phyloP scores from a whole-genome alignment of 169 alveolate genomes.

The Sarcocystis neurona region DNA sequence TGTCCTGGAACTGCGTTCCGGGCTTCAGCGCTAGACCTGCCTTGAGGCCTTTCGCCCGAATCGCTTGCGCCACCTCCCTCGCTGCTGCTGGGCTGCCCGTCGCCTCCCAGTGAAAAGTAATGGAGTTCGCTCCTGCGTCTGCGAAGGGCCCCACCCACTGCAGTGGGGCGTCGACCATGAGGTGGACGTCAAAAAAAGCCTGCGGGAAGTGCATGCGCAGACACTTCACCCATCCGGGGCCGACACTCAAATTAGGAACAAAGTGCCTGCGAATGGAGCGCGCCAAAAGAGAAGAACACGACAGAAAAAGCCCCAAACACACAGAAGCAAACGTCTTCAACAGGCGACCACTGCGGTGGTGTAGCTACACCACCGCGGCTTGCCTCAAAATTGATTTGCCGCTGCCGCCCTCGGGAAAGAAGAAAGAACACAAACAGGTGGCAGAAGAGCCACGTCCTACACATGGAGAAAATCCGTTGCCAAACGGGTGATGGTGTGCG shows the following conservation, averaged over 20 bases:
- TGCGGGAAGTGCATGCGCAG: slow-evolving; percentile 65
- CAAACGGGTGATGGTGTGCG: too few relatives aligned
- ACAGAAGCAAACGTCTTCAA: neutral
- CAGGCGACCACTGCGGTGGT: neutral
- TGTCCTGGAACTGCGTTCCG: slow-evolving; percentile 71
- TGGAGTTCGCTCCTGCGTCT: slow-evolving; percentile 79
- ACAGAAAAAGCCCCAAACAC: neutral
- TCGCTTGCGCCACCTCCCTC: slow-evolving; percentile 36
- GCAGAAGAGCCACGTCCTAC: too few relatives aligned
- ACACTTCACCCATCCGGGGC: slow-evolving; percentile 80
- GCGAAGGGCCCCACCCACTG: slow-evolving; percentile 80
- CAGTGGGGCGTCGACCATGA: slow-evolving; percentile 83
- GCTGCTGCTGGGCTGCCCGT: slow-evolving; percentile 63
- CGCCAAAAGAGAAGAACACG: neutral
- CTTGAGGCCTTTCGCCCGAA: slow-evolving; percentile 70
- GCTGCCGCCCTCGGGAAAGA: too few relatives aligned
- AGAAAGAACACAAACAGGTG: too few relatives aligned
- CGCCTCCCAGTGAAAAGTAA: slow-evolving; percentile 86
- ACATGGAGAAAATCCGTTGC: too few relatives aligned
- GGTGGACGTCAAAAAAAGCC: slow-evolving; percentile 82
- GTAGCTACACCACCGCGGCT: neutral
- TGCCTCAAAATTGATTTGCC: too few relatives aligned
- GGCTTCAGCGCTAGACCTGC: slow-evolving; percentile 85
- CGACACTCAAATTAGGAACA: slow-evolving; percentile 85
- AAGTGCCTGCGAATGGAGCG: slow-evolving; percentile 66